Evolutionary conservation across 805 yeast species (phyloP).

Genomic region (Ogataea zsoltii): DNA sequence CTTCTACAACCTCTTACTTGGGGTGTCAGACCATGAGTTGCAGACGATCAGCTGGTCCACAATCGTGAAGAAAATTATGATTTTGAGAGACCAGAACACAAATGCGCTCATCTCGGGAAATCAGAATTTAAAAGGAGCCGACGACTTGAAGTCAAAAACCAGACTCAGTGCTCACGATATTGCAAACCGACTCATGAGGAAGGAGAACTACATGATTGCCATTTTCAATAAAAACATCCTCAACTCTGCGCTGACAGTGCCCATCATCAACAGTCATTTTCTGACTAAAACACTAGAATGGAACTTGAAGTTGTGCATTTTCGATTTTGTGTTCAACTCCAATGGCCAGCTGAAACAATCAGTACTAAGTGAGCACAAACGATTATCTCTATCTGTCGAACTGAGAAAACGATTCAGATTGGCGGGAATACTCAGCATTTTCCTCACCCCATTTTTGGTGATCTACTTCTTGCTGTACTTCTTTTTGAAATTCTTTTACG

Average conservation of each 20-base stretch:
- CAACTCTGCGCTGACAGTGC: slow-evolving; percentile 57
- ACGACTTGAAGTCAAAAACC: slow-evolving; percentile 67
- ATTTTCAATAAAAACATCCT: slow-evolving; percentile 76
- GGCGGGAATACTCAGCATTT: slow-evolving; percentile 82
- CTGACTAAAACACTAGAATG: slow-evolving; percentile 90
- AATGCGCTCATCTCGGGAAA: slow-evolving; percentile 63
- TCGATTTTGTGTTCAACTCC: slow-evolving; percentile 81
- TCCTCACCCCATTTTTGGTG: slow-evolving; percentile 84
- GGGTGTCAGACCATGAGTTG: slow-evolving; percentile 75
- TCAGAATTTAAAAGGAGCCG: slow-evolving; percentile 32
- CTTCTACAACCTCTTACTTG: slow-evolving; percentile 72
- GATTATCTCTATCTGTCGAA: slow-evolving; percentile 67
- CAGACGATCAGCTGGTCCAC: slow-evolving; percentile 94
- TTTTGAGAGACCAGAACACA: slow-evolving; percentile 78
- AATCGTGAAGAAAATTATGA: slow-evolving; percentile 73
- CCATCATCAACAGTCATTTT: slow-evolving; percentile 33
- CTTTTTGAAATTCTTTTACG: slow-evolving; percentile 90
- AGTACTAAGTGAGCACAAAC: slow-evolving; percentile 68
- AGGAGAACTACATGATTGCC: slow-evolving; percentile 91
- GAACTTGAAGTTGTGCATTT: slow-evolving; percentile 86
- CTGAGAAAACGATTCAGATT: slow-evolving; percentile 76
- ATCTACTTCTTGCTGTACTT: slow-evolving; percentile 78
- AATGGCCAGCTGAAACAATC: slow-evolving; percentile 77
- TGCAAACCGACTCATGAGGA: slow-evolving; percentile 94
- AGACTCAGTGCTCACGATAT: slow-evolving; percentile 89